Conservation (phyloP, 2,329 filamentous ascomycete genomes). For the Penicillium aurantiogriseum region DNA sequence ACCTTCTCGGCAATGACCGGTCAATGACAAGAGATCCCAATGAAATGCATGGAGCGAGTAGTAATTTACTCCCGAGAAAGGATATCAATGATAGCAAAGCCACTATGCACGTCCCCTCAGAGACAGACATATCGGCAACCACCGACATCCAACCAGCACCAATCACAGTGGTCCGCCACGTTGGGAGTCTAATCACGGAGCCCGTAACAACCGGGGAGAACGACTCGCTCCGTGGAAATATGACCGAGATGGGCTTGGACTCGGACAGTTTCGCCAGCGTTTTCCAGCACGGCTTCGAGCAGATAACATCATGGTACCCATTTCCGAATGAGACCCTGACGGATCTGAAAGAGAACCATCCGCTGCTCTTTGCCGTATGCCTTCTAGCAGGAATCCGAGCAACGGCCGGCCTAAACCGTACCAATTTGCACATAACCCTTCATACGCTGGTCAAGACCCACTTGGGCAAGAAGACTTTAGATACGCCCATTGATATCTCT, state of each 20-base stretch:
- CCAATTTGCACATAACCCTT: conserved; percentile 5
- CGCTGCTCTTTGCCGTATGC: conserved; percentile 10
- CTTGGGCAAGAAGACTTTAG: conserved; percentile 5
- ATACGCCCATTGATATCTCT: conserved; percentile 7
- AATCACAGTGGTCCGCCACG: conserved; percentile 11
- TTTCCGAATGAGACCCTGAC: conserved; percentile 6
- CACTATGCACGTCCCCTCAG: background rate
- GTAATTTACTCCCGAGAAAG: background rate
- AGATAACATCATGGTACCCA: conserved; percentile 11
- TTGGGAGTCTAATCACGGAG: conserved; percentile 11
- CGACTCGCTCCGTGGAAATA: conserved; percentile 2
- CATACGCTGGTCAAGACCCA: conserved; percentile 10
- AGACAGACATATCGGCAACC: background rate
- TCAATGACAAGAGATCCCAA: background rate
- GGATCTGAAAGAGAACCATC: conserved; percentile 7
- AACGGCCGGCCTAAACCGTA: conserved; percentile 8
- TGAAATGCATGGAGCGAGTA: background rate
- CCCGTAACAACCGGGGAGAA: conserved; percentile 5
- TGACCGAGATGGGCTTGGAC: conserved; percentile 10
- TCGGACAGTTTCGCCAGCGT: conserved; percentile 4
- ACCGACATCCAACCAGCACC: conserved; percentile 9
- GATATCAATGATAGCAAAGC: conserved; percentile 3
- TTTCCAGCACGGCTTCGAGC: conserved; percentile 8
- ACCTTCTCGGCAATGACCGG: background rate
- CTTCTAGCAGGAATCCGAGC: conserved; percentile 8